Conservation (phyloP, 352 stramenopile genomes). For the Blastocystis sp. region DNA sequence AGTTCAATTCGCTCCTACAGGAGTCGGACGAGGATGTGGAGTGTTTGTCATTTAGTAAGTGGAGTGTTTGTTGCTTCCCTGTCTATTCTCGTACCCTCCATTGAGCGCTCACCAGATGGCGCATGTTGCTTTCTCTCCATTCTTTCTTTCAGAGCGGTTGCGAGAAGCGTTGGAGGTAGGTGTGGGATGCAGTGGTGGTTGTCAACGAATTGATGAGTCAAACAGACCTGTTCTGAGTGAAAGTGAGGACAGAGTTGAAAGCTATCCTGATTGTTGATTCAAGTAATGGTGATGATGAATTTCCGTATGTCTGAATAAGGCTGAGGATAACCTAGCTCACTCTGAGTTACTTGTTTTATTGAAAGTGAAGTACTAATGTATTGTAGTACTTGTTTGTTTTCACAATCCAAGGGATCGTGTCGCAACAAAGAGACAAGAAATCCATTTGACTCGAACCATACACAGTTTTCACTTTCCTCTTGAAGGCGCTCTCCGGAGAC, state of each 20-base stretch:
- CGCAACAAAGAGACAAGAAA: neutral
- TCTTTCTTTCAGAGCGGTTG: neutral
- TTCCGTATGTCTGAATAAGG: conserved; percentile 23
- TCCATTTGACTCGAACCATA: neutral
- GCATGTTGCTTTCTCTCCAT: neutral
- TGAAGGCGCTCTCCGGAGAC: neutral
- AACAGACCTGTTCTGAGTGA: conserved; percentile 73
- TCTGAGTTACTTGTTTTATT: conserved; percentile 12
- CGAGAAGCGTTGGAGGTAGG: neutral
- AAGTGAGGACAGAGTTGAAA: conserved; percentile 51
- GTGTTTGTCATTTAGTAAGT: no score
- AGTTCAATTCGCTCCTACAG: no score
- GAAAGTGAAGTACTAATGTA: conserved; percentile 29
- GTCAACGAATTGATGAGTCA: neutral
- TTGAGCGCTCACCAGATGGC: neutral
- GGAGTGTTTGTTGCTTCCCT: no score
- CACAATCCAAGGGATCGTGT: no score
- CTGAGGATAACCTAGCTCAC: conserved; percentile 64
- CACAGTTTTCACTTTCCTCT: neutral
- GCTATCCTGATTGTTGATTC: conserved; percentile 62
- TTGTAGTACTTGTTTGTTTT: conserved; percentile 22
- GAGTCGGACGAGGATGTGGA: no score
- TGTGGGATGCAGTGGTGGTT: neutral
- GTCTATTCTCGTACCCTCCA: no score
- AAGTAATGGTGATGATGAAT: conserved; percentile 11